Conservation (phyloP, 805 yeast species). For the Wickerhamiella sorbophila region DNA sequence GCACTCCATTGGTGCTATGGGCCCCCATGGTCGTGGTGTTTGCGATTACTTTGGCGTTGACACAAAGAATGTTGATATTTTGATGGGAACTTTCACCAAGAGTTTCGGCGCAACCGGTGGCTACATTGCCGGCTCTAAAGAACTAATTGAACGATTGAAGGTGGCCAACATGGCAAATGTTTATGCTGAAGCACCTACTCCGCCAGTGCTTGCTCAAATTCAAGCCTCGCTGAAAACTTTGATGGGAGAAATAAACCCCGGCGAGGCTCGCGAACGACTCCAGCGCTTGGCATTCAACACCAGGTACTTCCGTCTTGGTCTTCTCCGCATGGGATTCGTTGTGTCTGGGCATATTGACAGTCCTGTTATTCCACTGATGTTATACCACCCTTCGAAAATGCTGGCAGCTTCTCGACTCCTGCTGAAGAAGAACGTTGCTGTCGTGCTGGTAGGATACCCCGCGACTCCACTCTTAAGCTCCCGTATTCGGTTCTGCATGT, state of each 20-base stretch:
- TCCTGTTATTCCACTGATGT: slow-evolving; percentile 81
- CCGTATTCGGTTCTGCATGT: slow-evolving; percentile 84
- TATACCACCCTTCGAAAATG: slow-evolving; percentile 88
- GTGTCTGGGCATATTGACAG: slow-evolving; percentile 93
- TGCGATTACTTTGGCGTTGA: slow-evolving; percentile 82
- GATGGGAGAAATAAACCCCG: slow-evolving; percentile 70
- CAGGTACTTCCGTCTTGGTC: slow-evolving; percentile 78
- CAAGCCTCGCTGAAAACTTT: slow-evolving; percentile 65
- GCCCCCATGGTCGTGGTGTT: slow-evolving; percentile 85
- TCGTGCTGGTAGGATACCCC: slow-evolving; percentile 94
- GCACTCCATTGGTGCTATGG: slow-evolving; percentile 97
- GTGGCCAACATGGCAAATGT: slow-evolving; percentile 54
- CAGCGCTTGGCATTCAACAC: slow-evolving; percentile 93
- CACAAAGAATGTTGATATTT: slow-evolving; percentile 62
- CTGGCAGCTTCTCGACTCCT: slow-evolving; percentile 79
- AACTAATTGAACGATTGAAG: slow-evolving; percentile 59
- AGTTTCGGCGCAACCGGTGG: slow-evolving; percentile 99
- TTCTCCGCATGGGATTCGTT: slow-evolving; percentile 84
- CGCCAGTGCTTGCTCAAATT: slow-evolving; percentile 84
- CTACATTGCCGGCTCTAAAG: slow-evolving; percentile 66
- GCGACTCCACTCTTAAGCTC: slow-evolving; percentile 88
- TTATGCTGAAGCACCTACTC: slow-evolving; percentile 79
- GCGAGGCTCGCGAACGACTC: slow-evolving; percentile 84
- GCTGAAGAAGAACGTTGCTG: slow-evolving; percentile 70
- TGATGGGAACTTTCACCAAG: slow-evolving; percentile 97